These are phyloP conservation scores for Blastocrithidia nonstop DNA, from an alignment of 208 protist species.

Conservation along the genomic window DNA sequence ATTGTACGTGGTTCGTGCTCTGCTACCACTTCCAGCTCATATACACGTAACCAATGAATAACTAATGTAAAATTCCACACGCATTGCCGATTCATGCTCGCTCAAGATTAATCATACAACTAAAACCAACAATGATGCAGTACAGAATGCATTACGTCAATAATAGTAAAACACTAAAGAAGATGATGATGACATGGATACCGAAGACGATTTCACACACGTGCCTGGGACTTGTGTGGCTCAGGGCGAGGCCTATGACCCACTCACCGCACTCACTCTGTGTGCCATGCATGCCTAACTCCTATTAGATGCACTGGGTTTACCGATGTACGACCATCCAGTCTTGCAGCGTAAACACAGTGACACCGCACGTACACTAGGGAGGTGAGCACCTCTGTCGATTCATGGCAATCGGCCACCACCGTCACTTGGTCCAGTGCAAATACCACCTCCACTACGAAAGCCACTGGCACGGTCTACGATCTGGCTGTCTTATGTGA, in stretches of 20 bases:
- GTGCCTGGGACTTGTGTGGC: background rate
- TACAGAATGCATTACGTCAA: background rate
- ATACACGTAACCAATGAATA: no score
- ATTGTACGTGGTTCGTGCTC: no score
- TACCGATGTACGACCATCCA: constrained; percentile 53
- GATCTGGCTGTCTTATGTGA: no score
- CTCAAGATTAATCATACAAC: background rate
- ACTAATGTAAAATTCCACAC: no score
- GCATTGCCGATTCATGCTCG: background rate
- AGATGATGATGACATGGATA: background rate
- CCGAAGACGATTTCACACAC: background rate
- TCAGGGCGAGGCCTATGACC: constrained; percentile 51
- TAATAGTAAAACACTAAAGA: background rate
- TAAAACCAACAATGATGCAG: background rate
- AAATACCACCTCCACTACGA: no score
- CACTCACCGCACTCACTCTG: constrained; percentile 41
- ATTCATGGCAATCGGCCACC: no score
- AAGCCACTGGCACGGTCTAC: no score
- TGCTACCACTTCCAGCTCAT: no score
- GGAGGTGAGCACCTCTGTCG: constrained; percentile 44
- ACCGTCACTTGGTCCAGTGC: no score
- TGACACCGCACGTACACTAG: constrained; percentile 48
- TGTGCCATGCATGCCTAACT: constrained; percentile 75
- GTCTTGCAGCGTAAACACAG: constrained; percentile 59
- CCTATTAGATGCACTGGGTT: constrained; percentile 55